These are phyloP conservation scores for Neonectria faginata DNA, from an alignment of 2,329 filamentous ascomycete species.

Conservation along the genomic window DNA sequence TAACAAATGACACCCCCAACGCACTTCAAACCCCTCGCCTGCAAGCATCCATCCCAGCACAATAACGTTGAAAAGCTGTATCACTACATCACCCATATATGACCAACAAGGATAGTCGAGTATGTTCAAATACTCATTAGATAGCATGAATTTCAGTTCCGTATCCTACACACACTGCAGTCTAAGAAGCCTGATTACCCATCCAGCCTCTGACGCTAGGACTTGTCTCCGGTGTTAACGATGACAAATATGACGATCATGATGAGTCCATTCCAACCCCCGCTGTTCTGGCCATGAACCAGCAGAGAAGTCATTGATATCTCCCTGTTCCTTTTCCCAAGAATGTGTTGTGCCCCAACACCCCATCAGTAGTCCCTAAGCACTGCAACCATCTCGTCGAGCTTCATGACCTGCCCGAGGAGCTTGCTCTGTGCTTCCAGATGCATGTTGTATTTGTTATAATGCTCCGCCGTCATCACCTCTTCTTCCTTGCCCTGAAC, in stretches of 20 bases:
- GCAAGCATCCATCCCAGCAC: too few relatives aligned
- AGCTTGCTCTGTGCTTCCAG: conserved; percentile 78
- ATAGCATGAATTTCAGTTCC: conserved; percentile 2
- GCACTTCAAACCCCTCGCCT: neutral
- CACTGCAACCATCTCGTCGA: conserved; percentile 87
- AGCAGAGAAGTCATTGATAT: conserved; percentile 1
- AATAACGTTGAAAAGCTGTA: neutral
- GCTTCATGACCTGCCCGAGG: conserved; percentile 79
- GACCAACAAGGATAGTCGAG: neutral
- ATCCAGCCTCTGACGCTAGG: neutral
- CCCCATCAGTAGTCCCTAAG: conserved; percentile 77
- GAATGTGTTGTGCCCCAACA: neutral
- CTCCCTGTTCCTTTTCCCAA: neutral
- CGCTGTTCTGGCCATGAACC: neutral
- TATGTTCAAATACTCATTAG: neutral
- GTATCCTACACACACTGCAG: conserved; percentile 21
- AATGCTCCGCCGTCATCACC: conserved; percentile 79
- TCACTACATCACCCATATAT: neutral
- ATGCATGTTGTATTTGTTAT: conserved; percentile 69
- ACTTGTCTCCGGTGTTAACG: too few relatives aligned
- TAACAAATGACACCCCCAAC: neutral
- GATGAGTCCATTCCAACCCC: neutral
- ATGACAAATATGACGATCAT: neutral
- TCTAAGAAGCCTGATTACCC: conserved; percentile 7
- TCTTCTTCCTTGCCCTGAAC: conserved; percentile 87